These are phyloP conservation scores for Apostasia ramifera DNA, from an alignment of 106 monocot genomes.

Conservation along the genomic window DNA sequence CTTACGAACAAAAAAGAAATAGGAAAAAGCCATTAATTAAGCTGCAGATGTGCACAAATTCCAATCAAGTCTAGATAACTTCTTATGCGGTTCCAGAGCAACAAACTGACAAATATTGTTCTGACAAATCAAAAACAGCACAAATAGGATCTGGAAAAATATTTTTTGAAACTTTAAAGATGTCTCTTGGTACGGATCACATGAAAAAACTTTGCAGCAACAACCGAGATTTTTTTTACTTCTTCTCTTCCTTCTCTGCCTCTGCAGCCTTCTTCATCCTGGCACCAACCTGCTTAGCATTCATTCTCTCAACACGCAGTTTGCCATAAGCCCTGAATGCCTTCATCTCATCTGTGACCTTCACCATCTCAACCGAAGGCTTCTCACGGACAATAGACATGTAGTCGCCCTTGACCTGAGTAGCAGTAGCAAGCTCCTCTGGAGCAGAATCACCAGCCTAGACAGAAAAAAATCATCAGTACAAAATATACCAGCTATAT, in stretches of 20 bases:
- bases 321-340: conserved; percentile 50
- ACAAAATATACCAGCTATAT: not conserved
- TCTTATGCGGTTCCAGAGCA: no score
- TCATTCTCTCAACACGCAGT: conserved; percentile 53
- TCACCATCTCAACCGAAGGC: conserved; percentile 24
- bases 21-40: no score
- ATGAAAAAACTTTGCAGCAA: no score
- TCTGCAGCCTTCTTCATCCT: conserved; percentile 70
- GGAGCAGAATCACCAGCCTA: conserved; percentile 41
- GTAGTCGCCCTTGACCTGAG: conserved; percentile 28
- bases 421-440: conserved; percentile 31
- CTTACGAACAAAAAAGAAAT: no score
- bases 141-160: no score
- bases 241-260: conserved; percentile 73
- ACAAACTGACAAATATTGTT: no score
- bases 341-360: conserved; percentile 65
- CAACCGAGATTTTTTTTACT: conserved; percentile 16
- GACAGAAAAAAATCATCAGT: conserved; percentile 16
- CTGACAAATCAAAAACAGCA: no score
- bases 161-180: no score
- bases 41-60: no score
- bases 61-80: no score
- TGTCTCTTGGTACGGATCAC: no score
- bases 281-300: conserved; percentile 45
- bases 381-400: conserved; percentile 32